These are phyloP conservation scores for Chenopodium formosanum DNA, from an alignment of 148 eudicot species.

Conservation along the genomic window DNA sequence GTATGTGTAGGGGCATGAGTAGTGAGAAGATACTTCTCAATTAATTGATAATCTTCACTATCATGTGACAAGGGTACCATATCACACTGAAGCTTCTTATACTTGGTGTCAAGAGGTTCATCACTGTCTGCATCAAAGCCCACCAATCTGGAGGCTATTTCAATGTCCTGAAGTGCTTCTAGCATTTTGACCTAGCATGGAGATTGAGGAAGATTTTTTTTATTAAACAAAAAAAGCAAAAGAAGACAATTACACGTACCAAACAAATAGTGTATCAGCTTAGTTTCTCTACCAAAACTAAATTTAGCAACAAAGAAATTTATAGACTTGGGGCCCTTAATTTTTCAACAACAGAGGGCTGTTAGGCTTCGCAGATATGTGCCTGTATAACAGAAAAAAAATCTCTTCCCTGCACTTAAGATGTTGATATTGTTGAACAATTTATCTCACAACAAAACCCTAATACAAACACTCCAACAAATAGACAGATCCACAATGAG, in stretches of 20 bases:
- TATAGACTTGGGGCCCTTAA: neutral
- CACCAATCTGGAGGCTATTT: constrained; percentile 93
- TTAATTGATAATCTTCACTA: constrained; percentile 72
- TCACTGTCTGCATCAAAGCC: constrained; percentile 79
- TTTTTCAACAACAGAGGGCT: neutral
- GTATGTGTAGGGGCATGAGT: constrained; percentile 99
- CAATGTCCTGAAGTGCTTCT: constrained; percentile 99
- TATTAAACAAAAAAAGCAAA: neutral
- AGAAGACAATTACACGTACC: neutral
- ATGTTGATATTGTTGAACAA: neutral
- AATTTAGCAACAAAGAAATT: neutral
- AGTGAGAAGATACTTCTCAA: constrained; percentile 85
- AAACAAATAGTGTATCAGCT: neutral
- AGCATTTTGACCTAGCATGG: constrained; percentile 84
- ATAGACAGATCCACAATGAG: neutral
- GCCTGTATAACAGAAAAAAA: neutral
- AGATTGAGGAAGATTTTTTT: neutral
- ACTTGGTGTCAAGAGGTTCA: constrained; percentile 82
- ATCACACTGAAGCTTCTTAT: constrained; percentile 77
- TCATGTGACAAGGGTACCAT: constrained; percentile 77
- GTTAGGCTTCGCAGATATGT: neutral
- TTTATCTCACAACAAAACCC: neutral
- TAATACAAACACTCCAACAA: neutral
- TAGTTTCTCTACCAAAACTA: neutral
- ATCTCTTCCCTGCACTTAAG: neutral